Evolutionary conservation across 768 basidiomycete species (phyloP).

Genomic region (Kwoniella sp.): DNA sequence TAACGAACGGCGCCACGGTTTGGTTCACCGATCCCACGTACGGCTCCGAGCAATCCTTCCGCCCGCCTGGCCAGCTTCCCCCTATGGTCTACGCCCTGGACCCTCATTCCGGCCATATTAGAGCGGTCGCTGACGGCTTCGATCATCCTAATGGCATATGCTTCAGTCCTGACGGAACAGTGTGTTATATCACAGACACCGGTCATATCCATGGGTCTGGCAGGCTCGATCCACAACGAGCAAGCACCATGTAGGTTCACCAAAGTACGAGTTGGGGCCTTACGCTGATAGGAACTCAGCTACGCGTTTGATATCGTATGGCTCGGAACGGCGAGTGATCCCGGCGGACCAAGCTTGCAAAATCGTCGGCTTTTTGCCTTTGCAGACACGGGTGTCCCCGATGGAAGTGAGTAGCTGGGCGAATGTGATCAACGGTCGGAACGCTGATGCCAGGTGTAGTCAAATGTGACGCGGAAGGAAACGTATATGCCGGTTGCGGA

Average conservation of each 20-base stretch:
- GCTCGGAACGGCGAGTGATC: conserved; percentile 1
- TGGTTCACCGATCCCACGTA: conserved; percentile 40
- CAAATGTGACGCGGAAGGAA: conserved; percentile 29
- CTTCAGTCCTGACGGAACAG: conserved; percentile 25
- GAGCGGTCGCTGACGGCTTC: conserved; percentile 32
- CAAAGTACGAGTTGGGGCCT: not conserved
- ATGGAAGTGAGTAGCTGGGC: conserved; percentile 27
- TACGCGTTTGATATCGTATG: conserved; percentile 31
- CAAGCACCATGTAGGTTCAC: conserved; percentile 27
- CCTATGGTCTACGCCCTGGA: conserved; percentile 29
- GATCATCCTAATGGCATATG: conserved; percentile 37
- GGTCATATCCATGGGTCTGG: conserved; percentile 28
- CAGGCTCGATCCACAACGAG: conserved; percentile 13
- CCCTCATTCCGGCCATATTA: conserved; percentile 18
- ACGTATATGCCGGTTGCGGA: conserved; percentile 35
- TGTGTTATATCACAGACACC: conserved; percentile 40
- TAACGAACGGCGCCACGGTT: conserved; percentile 10
- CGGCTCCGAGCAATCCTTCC: conserved; percentile 30
- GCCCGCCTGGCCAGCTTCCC: conserved; percentile 23
- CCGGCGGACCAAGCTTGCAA: conserved; percentile 14
- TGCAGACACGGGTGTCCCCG: conserved; percentile 31
- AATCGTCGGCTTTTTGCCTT: conserved; percentile 33
- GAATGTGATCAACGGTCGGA: too few relatives aligned
- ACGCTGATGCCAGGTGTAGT: conserved; percentile 15
- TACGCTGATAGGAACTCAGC: conserved; percentile 7